phyloP scores from a whole-genome alignment of 768 basidiomycete genomes.

The Mycena galopus region DNA sequence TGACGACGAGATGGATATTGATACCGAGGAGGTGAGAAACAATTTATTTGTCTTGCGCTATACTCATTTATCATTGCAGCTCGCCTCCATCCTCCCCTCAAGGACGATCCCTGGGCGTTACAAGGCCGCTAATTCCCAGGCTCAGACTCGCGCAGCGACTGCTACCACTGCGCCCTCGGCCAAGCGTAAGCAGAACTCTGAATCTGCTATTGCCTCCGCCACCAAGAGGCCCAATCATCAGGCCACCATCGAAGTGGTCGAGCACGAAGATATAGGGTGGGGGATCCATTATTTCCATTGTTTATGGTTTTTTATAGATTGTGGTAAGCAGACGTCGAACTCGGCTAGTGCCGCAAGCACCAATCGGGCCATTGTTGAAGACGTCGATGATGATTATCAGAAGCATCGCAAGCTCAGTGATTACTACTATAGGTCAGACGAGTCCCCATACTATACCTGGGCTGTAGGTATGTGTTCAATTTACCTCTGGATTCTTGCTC shows the following conservation, averaged over 20 bases:
- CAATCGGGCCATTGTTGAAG: too few relatives aligned
- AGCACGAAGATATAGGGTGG: neutral
- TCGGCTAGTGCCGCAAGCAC: neutral
- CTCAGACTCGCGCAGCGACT: neutral
- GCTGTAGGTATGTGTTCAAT: neutral
- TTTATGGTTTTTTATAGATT: neutral
- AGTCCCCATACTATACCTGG: neutral
- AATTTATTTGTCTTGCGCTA: neutral
- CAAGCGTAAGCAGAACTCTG: conserved; percentile 12
- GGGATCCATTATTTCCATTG: neutral
- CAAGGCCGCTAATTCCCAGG: neutral
- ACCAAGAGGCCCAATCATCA: neutral
- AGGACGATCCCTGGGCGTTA: neutral
- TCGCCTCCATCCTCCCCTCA: neutral
- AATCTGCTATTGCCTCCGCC: neutral
- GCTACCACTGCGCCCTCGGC: neutral
- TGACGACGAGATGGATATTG: neutral
- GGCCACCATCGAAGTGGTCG: neutral
- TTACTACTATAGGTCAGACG: neutral
- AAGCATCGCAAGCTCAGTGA: neutral
- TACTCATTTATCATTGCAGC: neutral
- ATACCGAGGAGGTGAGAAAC: conserved; percentile 1
- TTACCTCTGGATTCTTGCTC: neutral
- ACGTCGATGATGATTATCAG: too few relatives aligned
- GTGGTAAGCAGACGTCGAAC: neutral